Conservation (phyloP, 768 basidiomycete genomes). For the Harrya chromipes region DNA sequence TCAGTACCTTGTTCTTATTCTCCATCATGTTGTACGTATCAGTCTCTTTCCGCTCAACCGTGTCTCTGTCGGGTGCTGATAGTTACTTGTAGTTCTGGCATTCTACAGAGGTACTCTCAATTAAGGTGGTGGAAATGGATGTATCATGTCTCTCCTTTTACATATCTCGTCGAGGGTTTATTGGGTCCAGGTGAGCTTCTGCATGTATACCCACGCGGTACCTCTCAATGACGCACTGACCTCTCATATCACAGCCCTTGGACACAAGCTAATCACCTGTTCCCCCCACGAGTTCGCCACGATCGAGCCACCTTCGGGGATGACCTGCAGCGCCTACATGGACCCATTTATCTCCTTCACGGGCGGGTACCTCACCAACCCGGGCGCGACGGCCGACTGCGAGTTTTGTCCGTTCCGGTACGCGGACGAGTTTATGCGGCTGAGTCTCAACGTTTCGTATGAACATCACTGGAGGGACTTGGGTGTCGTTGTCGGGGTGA, state of each 20-base stretch:
- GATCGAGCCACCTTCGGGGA: conserved; percentile 51
- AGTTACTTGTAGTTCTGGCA: conserved; percentile 37
- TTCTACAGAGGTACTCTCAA: conserved; percentile 43
- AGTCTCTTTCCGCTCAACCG: background rate
- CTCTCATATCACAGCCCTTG: conserved; percentile 34
- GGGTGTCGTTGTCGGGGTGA: conserved; percentile 2
- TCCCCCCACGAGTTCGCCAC: conserved; percentile 48
- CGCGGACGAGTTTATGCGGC: conserved; percentile 44
- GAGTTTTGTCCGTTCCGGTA: conserved; percentile 51
- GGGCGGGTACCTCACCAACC: conserved; percentile 58
- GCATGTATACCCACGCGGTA: too few species aligned
- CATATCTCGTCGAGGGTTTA: conserved; percentile 48
- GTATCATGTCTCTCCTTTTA: conserved; percentile 48
- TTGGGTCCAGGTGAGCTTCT: conserved; percentile 24
- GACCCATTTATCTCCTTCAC: conserved; percentile 42
- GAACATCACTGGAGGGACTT: conserved; percentile 10
- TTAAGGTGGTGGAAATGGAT: conserved; percentile 33
- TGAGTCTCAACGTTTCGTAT: conserved; percentile 5
- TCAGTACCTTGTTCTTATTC: conserved; percentile 39
- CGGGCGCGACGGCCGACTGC: conserved; percentile 51
- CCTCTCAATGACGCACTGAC: background rate
- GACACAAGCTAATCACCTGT: conserved; percentile 44
- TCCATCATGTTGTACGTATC: conserved; percentile 41
- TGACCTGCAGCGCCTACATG: conserved; percentile 54
- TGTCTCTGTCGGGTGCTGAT: background rate